Percentiles rank a stretch among this genome's conserved stretches.
Evolutionary conservation across 768 basidiomycete genomes (phyloP).

Genomic region (Heimioporus sp.): DNA sequence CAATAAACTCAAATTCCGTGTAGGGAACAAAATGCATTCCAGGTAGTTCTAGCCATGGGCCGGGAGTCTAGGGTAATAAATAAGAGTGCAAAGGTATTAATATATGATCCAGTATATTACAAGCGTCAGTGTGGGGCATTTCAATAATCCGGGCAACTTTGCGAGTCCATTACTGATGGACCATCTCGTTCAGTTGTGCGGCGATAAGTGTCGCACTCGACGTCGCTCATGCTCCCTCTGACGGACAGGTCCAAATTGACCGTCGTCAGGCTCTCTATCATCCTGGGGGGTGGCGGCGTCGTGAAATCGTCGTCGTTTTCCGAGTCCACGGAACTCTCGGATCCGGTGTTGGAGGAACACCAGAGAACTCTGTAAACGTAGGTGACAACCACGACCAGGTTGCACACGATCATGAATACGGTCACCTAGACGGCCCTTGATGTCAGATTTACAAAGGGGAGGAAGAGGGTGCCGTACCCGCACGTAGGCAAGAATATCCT

Average conservation of each 20-base stretch:
- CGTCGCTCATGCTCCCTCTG: neutral
- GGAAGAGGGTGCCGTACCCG: neutral
- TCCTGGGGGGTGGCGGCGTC: neutral
- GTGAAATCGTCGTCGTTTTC: constrained; percentile 10
- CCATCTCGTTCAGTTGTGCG: too few species aligned
- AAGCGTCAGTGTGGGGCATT: too few species aligned
- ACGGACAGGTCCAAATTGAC: constrained; percentile 3
- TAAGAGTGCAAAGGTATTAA: too few species aligned
- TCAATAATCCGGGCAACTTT: too few species aligned
- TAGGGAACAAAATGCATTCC: too few species aligned
- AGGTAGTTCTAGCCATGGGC: too few species aligned
- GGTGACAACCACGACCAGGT: neutral
- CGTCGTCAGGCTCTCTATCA: neutral
- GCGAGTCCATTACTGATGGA: too few species aligned
- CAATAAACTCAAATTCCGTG: too few species aligned
- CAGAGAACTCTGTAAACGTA: neutral
- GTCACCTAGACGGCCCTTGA: neutral
- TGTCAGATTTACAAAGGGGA: neutral
- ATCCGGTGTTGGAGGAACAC: neutral
- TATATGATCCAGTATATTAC: too few species aligned
- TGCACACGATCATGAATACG: neutral
- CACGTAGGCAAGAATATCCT: neutral
- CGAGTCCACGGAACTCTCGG: neutral
- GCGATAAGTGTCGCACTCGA: neutral
- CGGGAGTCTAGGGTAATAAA: too few species aligned